phyloP scores from a whole-genome alignment of 805 yeast species.

The Starmerella asiatica region DNA sequence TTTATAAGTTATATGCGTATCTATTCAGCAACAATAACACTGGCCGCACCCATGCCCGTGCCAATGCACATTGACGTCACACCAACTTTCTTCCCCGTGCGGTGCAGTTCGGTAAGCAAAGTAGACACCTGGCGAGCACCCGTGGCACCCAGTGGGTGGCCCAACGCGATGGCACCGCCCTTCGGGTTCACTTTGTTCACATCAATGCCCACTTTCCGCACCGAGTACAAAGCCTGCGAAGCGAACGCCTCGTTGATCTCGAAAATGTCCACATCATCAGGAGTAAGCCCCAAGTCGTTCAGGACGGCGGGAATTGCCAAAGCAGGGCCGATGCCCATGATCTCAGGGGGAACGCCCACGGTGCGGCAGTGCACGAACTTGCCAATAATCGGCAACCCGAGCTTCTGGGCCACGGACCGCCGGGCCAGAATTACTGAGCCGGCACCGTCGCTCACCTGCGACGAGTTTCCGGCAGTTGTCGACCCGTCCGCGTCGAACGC shows the following conservation, averaged over 20 bases:
- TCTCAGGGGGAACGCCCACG: constrained; percentile 92
- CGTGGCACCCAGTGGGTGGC: constrained; percentile 85
- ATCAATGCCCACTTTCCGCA: constrained; percentile 54
- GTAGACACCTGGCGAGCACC: constrained; percentile 93
- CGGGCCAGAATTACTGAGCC: constrained; percentile 77
- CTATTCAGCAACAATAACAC: constrained; percentile 66
- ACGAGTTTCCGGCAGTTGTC: constrained; percentile 93
- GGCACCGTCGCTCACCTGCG: constrained; percentile 93
- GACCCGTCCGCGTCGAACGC: constrained; percentile 76
- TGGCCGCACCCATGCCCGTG: constrained; percentile 98
- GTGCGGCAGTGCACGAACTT: constrained; percentile 66
- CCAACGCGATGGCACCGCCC: constrained; percentile 95
- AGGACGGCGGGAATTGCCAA: constrained; percentile 81
- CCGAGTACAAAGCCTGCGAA: constrained; percentile 75
- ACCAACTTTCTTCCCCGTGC: constrained; percentile 61
- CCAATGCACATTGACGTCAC: constrained; percentile 95
- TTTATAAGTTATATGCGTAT: too few relatives aligned
- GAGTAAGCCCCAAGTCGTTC: constrained; percentile 43
- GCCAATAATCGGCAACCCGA: constrained; percentile 60
- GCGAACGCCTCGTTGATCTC: constrained; percentile 97
- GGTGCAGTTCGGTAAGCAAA: constrained; percentile 59
- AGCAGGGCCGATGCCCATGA: constrained; percentile 98
- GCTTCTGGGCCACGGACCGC: constrained; percentile 67
- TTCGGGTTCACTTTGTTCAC: constrained; percentile 63
- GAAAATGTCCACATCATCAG: constrained; percentile 56